Evolutionary conservation across 306 rosid genomes (phyloP), one percentile per base, ranked within the genome.

Genomic region (Inga leiocalycina): DNA sequence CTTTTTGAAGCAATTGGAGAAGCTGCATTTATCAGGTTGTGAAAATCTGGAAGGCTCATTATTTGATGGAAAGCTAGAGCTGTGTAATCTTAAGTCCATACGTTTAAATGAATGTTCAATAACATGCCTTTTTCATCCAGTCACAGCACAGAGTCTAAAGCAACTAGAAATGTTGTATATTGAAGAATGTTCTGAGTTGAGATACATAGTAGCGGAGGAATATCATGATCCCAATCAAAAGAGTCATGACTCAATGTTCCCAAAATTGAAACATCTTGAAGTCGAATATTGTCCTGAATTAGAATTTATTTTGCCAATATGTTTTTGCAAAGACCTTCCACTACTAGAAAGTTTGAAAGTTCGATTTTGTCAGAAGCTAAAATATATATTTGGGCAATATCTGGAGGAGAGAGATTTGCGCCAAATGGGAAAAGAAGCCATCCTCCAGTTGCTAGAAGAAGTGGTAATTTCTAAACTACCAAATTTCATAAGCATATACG

Each of bases 71-170:
- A 41, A 41, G 30, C 30, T 69, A 10, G 74, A 69, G 16, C 16
- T 69, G 3, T 12, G 30, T 19, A 39, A 69, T 7, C 51, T 39
- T 1, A 19, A 69, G 51, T 69, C 51, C 3, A 20, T 69, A 10
- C 0, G 0, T 0, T 11, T 69, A 8, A 0, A 0, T 0, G 12
- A 4, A 0, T 41, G 74, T 69, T 69, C 51, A 1, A 37, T 69
- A 17, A 27, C 66, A 71, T 69, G 49, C n/a, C 71, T 82, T 1
- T 56, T 80, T 72, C n/a, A 46, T 35, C 59, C 0, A 62, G 68
- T 13, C 9, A 43, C 51, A n/a, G 74, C 85, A 35, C 66, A 14
- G 19, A 48, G 27, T 79, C 10, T 86, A 45, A 76, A 52, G 7
- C 75, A 77, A 0, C 51, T 82, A n/a, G 76, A 79, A 62, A 24